Evolutionary conservation across 2,329 filamentous ascomycete species (phyloP).

Genomic region (Pseudogymnoascus sp.): DNA sequence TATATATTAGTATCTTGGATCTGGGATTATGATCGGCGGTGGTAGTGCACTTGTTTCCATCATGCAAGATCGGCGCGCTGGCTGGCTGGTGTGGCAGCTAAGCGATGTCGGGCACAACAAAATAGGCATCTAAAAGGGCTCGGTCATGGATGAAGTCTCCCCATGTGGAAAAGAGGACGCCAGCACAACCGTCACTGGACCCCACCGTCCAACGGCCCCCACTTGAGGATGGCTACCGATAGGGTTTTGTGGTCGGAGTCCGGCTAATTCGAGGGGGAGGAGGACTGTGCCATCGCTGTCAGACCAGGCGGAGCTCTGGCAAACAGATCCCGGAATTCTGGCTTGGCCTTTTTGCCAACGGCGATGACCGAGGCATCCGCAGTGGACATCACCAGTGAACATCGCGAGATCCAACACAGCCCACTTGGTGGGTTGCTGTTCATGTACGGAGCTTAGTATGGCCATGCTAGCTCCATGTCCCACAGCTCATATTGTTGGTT

Average conservation of each 20-base stretch:
- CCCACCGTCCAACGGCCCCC: not conserved
- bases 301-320: not conserved
- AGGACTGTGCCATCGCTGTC: constrained; percentile 6
- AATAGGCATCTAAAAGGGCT: not conserved
- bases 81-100: not conserved
- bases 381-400: not conserved
- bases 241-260: not conserved
- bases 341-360: not conserved
- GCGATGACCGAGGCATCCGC: not conserved
- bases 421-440: not conserved
- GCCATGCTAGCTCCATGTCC: not conserved
- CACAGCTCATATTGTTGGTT: not conserved
- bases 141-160: not conserved
- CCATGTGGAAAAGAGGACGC: not conserved
- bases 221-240: constrained; percentile 1
- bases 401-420: not conserved
- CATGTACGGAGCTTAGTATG: not conserved
- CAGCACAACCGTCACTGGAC: not conserved
- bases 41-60: not conserved
- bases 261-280: not conserved
- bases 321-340: not conserved
- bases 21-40: constrained; percentile 6
- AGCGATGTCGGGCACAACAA: constrained; percentile 2
- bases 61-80: constrained; percentile 1
- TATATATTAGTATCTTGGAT: not conserved